Evolutionary conservation across 1,284 basidiomycete genomes (phyloP).

Genomic region (Schizophyllum commune): DNA sequence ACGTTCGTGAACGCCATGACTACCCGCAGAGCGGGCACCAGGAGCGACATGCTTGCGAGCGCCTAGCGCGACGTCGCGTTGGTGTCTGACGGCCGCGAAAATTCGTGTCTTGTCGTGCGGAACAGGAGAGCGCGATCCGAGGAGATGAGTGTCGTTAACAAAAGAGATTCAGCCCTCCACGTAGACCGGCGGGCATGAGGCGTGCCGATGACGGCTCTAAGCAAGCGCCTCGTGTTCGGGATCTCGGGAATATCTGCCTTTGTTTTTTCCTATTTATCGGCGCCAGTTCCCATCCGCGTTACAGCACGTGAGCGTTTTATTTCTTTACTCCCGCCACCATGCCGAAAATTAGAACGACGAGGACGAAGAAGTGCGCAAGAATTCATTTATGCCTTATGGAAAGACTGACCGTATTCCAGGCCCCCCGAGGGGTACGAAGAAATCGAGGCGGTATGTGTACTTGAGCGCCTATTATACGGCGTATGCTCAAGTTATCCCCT

Average conservation of each 20-base stretch:
- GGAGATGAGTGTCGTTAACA: not conserved
- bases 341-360: conserved; percentile 92
- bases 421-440: conserved; percentile 98
- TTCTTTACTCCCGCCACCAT: conserved; percentile 35
- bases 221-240: not conserved
- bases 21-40: conserved; percentile 59
- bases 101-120: not conserved
- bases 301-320: not conserved
- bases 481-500: conserved; percentile 8
- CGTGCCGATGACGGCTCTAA: not conserved
- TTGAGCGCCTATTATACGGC: not conserved
- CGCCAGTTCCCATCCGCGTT: not conserved
- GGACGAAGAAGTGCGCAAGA: conserved; percentile 64
- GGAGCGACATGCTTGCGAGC: conserved; percentile 47
- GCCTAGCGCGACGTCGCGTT: not conserved
- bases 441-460: conserved; percentile 63
- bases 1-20: conserved; percentile 69
- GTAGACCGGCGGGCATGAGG: not conserved
- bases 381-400: not conserved
- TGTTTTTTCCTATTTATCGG: not conserved
- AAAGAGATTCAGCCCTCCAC: not conserved
- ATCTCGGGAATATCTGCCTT: not conserved
- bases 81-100: not conserved
- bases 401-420: not conserved
- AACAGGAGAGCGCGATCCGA: not conserved